Evolutionary conservation across 2,329 filamentous ascomycete species (phyloP), one percentile per base, ranked within the genome.

Genomic region (Microsporum audouinii): DNA sequence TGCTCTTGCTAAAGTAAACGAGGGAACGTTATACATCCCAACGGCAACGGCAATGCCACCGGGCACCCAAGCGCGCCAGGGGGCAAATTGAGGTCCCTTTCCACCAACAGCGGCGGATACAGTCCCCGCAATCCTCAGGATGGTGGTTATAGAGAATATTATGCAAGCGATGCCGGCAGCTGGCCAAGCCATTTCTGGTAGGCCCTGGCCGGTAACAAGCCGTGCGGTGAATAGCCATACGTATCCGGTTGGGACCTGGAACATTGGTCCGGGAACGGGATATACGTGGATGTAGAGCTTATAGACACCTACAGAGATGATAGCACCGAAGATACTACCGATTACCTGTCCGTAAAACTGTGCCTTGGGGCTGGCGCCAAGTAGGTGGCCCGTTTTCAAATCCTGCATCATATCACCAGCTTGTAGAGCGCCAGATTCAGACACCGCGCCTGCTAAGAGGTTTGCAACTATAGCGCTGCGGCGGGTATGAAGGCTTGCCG

Each of bases 331-430:
- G 0, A 89, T 87, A 39, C 88, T 89, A 3, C 94, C 94, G 59
- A 99, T 91, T 23, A 97, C 84, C 71, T 99, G 94, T 0, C 94
- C 94, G 81, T 89, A 96, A 72, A 99, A 99, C 69, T 99, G 94
- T 0, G 94, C 94, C 67, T 88, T 94, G 0, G 94, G 94, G 2
- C 90, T 88, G 0, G 94, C 94, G 8, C 92, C 91, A 0, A 99
- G 82, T 0, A 99, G 78, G 73, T 99, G 91, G 0, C 94, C 94
- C 0, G 94, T 96, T 73, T 99, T 99, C 34, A 99, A 82, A 71
- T 99, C 94, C 72, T 99, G 94, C 82, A 99, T 89, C 60, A 99
- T 84, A 73, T 99, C 94, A 6, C 94, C 94, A 2, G 94, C 92
- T 77, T 99, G 94, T 3, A 97, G 79, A 2, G 94, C 94, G 3